phyloP scores from a whole-genome alignment of 345 rosid species.

The Dimocarpus longan region DNA sequence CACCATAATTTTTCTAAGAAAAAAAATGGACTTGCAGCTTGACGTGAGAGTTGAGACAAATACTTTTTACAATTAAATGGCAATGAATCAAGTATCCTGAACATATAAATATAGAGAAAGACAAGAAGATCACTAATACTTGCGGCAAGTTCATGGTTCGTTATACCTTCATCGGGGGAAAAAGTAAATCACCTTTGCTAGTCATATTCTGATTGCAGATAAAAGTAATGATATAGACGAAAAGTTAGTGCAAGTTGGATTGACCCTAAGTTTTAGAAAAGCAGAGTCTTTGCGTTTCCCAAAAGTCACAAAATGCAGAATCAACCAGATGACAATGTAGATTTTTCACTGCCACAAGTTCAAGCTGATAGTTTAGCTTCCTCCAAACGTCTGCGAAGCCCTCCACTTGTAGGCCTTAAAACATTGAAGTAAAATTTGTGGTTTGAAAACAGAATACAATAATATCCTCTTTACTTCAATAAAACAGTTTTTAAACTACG shows the following conservation, averaged over 20 bases:
- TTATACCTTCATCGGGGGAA: not conserved
- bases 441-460: not conserved
- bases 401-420: conserved; percentile 43
- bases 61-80: not conserved
- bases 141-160: not conserved
- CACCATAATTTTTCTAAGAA: not conserved
- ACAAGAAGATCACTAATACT: not conserved
- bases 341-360: not conserved
- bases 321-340: not conserved
- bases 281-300: not conserved
- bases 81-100: not conserved
- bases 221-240: not conserved
- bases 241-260: not conserved
- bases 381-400: conserved; percentile 17
- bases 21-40: not conserved
- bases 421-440: not conserved
- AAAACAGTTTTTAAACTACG: not conserved
- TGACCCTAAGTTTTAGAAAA: not conserved
- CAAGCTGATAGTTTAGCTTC: conserved; percentile 22
- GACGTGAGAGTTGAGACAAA: not conserved
- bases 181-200: not conserved
- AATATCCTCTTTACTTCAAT: not conserved
- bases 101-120: not conserved
- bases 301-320: not conserved
- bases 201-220: not conserved